Conservation (phyloP, 2,329 filamentous ascomycete genomes). For the Didymella glomerata region DNA sequence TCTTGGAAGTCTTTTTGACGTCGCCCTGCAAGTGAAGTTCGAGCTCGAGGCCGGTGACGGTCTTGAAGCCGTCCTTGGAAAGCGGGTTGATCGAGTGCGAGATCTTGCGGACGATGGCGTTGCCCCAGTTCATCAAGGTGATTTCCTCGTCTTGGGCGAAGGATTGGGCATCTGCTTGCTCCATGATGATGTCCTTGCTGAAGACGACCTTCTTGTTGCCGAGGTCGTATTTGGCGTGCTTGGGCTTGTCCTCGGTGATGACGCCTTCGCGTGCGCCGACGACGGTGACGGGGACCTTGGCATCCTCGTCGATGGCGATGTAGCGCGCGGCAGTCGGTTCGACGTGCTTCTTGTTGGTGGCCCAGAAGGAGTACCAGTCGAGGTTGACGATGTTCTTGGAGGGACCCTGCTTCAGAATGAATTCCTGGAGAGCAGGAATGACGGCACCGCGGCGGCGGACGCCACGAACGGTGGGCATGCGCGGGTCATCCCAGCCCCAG, state of each 20-base stretch:
- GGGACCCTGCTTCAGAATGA: conserved; percentile 84
- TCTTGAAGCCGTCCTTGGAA: conserved; percentile 57
- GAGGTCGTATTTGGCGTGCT: conserved; percentile 89
- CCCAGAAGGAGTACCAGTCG: conserved; percentile 76
- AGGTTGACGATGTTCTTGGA: conserved; percentile 84
- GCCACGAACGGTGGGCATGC: conserved; percentile 85
- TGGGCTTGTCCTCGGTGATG: conserved; percentile 77
- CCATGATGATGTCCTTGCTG: conserved; percentile 77
- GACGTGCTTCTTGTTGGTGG: conserved; percentile 63
- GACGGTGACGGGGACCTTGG: conserved; percentile 75
- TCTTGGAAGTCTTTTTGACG: conserved; percentile 95
- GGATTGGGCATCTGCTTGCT: conserved; percentile 83
- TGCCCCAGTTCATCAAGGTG: conserved; percentile 97
- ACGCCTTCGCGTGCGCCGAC: conserved; percentile 65
- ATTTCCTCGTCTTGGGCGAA: conserved; percentile 90
- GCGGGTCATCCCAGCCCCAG: conserved; percentile 86
- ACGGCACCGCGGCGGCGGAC: conserved; percentile 81
- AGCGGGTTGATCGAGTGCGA: conserved; percentile 61
- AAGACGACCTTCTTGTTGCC: conserved; percentile 87
- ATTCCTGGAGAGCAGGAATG: conserved; percentile 79
- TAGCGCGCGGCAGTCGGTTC: conserved; percentile 59
- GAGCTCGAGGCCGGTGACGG: conserved; percentile 74
- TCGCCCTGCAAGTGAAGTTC: conserved; percentile 93
- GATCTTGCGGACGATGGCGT: conserved; percentile 78
- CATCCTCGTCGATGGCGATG: conserved; percentile 70